phyloP scores from a whole-genome alignment of 257 asterid species.

The Ilex aquifolium region DNA sequence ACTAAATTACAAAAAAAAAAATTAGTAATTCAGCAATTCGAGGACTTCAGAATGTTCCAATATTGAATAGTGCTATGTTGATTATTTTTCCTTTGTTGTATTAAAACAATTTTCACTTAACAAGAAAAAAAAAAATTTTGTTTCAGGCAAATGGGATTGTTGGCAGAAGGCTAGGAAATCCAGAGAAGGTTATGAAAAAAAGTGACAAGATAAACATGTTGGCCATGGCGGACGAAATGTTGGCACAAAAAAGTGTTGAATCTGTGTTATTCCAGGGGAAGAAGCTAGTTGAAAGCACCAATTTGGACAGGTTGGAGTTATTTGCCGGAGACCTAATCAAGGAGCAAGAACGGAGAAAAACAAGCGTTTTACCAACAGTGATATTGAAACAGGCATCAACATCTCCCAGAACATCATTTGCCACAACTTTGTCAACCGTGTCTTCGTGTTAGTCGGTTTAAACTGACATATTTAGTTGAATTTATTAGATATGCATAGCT shows the following conservation, averaged over 20 bases:
- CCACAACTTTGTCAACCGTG: conserved; percentile 54
- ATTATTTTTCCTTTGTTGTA: no score
- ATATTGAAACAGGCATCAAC: conserved; percentile 34
- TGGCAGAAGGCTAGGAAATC: neutral
- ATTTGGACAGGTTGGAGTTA: conserved; percentile 52
- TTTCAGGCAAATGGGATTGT: conserved; percentile 50
- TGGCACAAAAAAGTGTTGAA: conserved; percentile 60
- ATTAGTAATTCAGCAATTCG: no score
- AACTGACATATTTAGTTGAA: no score
- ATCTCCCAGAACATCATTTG: conserved; percentile 62
- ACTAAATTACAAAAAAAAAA: no score
- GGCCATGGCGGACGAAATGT: conserved; percentile 39
- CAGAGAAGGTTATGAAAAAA: neutral
- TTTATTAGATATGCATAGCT: no score
- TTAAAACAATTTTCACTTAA: no score
- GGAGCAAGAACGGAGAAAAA: conserved; percentile 60
- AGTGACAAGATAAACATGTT: conserved; percentile 7
- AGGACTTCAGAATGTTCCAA: no score
- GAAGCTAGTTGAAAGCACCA: conserved; percentile 43
- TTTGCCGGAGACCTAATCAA: conserved; percentile 49
- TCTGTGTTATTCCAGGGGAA: conserved; percentile 61
- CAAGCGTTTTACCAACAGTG: conserved; percentile 37
- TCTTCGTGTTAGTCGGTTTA: conserved; percentile 26
- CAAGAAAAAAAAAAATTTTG: no score
- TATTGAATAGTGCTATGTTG: no score